Conservation (phyloP, 1,284 basidiomycete genomes). For the Psilocybe mexicana region DNA sequence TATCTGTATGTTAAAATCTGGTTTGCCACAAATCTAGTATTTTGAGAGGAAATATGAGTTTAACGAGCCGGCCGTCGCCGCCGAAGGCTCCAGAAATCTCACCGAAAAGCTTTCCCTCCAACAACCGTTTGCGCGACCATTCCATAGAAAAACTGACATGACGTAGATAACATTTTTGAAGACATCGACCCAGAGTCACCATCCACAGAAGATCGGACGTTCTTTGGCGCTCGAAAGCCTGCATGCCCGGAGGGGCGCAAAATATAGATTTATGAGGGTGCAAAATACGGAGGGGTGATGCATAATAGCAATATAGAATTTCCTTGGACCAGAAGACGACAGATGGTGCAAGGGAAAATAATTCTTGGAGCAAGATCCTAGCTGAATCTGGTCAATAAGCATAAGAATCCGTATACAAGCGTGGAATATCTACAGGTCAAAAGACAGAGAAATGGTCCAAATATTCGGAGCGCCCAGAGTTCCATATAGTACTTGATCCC, state of each 20-base stretch:
- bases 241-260: not conserved
- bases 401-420: constrained; percentile 3
- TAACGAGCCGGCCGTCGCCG: constrained; percentile 6
- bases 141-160: not conserved
- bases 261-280: not conserved
- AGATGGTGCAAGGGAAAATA: not conserved
- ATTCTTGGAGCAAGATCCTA: constrained; percentile 10
- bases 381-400: constrained; percentile 11
- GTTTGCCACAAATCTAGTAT: constrained; percentile 2
- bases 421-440: not conserved
- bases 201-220: not conserved
- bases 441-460: constrained; percentile 4
- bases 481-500: constrained; percentile 14
- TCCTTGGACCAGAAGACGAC: not conserved
- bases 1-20: constrained; percentile 13
- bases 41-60: not conserved
- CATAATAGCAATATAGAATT: not conserved
- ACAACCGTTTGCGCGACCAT: not conserved
- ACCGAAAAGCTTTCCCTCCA: not conserved
- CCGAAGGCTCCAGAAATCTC: constrained; percentile 3
- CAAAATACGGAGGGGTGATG: not conserved
- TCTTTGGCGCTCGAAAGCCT: not conserved
- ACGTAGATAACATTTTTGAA: not conserved
- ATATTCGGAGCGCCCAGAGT: constrained; percentile 16
- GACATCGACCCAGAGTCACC: not conserved